These are phyloP conservation scores for Sapria himalayana DNA, from an alignment of 345 rosid genomes.

Conservation along the genomic window DNA sequence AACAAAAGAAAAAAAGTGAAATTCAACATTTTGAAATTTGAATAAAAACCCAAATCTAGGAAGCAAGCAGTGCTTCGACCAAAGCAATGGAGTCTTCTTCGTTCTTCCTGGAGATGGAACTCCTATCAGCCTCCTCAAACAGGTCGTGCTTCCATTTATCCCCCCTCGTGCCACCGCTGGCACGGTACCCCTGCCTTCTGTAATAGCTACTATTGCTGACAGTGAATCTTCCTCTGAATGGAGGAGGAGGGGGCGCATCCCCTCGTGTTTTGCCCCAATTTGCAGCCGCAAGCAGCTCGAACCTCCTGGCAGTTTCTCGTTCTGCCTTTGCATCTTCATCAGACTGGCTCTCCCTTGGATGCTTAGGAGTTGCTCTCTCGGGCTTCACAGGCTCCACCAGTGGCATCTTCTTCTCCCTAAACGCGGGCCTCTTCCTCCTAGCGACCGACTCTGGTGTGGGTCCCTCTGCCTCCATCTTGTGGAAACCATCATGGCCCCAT, in stretches of 20 bases:
- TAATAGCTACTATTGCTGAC: slow-evolving; percentile 17
- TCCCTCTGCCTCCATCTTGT: slow-evolving; percentile 29
- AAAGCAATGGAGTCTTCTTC: slow-evolving; percentile 88
- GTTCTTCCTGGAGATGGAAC: slow-evolving; percentile 40
- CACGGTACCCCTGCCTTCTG: slow-evolving; percentile 22
- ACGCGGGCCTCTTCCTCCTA: slow-evolving; percentile 76
- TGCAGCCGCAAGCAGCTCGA: slow-evolving; percentile 16
- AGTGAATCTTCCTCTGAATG: slow-evolving; percentile 25
- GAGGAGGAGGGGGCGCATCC: slow-evolving; percentile 13
- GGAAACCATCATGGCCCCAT: slow-evolving; percentile 56
- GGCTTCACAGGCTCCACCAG: slow-evolving; percentile 18
- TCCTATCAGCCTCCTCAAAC: slow-evolving; percentile 56
- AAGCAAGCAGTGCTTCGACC: slow-evolving; percentile 69
- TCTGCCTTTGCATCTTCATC: slow-evolving; percentile 31
- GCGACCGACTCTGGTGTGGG: slow-evolving; percentile 18
- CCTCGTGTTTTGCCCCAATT: slow-evolving; percentile 28
- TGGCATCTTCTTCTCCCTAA: slow-evolving; percentile 53
- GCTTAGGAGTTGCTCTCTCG: slow-evolving; percentile 17
- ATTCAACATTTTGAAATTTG: too few species aligned
- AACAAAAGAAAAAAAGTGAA: too few species aligned
- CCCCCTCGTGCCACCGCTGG: slow-evolving; percentile 19
- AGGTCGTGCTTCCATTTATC: slow-evolving; percentile 96
- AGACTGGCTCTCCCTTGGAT: slow-evolving; percentile 13
- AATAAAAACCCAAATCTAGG: too few species aligned
- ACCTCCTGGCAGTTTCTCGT: slow-evolving; percentile 23